Percentiles rank a stretch among this genome's conserved stretches.
Evolutionary conservation across 2,329 filamentous ascomycete species (phyloP).

Genomic region (Shiraia bambusicola): DNA sequence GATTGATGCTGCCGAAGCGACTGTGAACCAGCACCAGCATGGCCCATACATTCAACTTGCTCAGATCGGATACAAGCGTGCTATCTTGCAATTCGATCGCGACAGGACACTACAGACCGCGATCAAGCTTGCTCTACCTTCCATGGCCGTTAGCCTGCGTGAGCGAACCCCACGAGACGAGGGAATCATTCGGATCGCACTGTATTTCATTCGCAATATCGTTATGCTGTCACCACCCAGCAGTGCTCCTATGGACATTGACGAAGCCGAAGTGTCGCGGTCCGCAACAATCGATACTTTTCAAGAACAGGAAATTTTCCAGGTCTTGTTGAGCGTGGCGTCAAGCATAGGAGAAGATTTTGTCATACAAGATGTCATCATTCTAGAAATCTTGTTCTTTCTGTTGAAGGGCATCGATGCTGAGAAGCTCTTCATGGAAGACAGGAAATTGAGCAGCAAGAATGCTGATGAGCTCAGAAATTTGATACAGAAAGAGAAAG

Average conservation of each 20-base stretch:
- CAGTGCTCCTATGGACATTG: constrained; percentile 75
- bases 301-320: constrained; percentile 85
- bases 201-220: constrained; percentile 89
- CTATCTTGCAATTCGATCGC: constrained; percentile 79
- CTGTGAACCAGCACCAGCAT: constrained; percentile 89
- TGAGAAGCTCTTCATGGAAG: constrained; percentile 80
- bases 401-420: constrained; percentile 86
- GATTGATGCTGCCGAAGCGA: constrained; percentile 75
- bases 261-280: constrained; percentile 84
- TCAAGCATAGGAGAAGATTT: constrained; percentile 96
- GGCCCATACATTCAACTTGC: constrained; percentile 84
- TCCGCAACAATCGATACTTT: constrained; percentile 88
- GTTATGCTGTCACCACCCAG: constrained; percentile 77
- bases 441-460: constrained; percentile 67
- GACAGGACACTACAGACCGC: constrained; percentile 76
- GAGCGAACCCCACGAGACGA: constrained; percentile 81
- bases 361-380: constrained; percentile 79
- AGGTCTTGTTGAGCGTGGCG: constrained; percentile 79
- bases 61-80: constrained; percentile 86
- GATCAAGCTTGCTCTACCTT: constrained; percentile 77
- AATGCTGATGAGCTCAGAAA: constrained; percentile 72
- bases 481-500: constrained; percentile 78
- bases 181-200: constrained; percentile 84
- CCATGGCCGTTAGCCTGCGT: constrained; percentile 75
- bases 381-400: constrained; percentile 91